Percentiles rank a stretch among this genome's conserved stretches.
Conservation (phyloP, 129 eudicot species). For the Pseudognaphalium luteoalbum region DNA sequence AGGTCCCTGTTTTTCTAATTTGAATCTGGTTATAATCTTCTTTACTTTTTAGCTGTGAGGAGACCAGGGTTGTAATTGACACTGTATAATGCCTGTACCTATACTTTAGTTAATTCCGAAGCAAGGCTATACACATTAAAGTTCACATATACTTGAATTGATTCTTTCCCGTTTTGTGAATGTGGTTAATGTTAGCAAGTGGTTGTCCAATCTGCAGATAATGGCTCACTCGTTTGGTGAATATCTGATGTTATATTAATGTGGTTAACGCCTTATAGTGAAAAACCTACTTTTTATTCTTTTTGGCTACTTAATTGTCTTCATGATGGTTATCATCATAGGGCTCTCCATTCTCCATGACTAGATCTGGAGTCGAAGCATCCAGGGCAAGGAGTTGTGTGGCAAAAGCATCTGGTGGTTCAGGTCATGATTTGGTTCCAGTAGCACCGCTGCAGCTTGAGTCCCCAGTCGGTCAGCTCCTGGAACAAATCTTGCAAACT, state of each 20-base stretch:
- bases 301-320: neutral
- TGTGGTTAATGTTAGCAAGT: neutral
- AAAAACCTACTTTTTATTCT: neutral
- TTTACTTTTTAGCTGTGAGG: neutral
- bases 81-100: no score
- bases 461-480: constrained; percentile 86
- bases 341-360: constrained; percentile 48
- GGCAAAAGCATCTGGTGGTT: constrained; percentile 63
- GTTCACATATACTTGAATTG: neutral
- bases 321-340: constrained; percentile 25
- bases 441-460: constrained; percentile 80
- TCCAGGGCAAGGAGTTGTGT: constrained; percentile 50
- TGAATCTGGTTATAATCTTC: neutral
- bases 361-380: constrained; percentile 47
- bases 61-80: neutral
- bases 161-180: neutral
- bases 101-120: neutral
- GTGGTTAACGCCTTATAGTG: neutral
- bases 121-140: neutral
- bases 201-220: constrained; percentile 10
- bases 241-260: neutral
- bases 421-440: constrained; percentile 52
- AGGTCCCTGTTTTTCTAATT: no score
- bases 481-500: constrained; percentile 74
- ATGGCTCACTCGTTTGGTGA: neutral